Percentiles rank a stretch among this genome's conserved stretches.
Conservation (phyloP, 2,329 filamentous ascomycete species). For the Zelopaecilomyces penicillatus region DNA sequence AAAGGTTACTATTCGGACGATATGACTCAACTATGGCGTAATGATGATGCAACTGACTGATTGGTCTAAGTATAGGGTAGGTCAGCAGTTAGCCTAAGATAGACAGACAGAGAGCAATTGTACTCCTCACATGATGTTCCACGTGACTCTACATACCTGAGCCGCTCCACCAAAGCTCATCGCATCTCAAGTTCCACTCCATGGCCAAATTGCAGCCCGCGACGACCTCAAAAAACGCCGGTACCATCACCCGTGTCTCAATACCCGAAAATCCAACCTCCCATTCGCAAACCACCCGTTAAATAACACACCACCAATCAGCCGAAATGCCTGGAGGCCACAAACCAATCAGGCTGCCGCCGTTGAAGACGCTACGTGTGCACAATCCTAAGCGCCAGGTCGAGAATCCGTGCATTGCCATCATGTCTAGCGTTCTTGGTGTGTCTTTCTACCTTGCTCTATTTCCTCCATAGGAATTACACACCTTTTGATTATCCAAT, state of each 20-base stretch:
- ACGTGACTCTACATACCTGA: constrained; percentile 2
- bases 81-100: too few relatives aligned
- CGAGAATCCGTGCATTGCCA: constrained; percentile 44
- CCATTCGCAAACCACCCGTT: neutral
- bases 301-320: neutral
- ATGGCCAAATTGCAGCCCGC: constrained; percentile 1
- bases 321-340: constrained; percentile 35
- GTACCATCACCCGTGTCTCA: neutral
- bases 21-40: too few relatives aligned
- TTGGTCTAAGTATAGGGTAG: too few relatives aligned
- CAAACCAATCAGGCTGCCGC: constrained; percentile 50
- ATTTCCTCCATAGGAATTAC: neutral
- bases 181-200: neutral
- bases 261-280: neutral
- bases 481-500: too few relatives aligned
- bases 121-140: constrained; percentile 1
- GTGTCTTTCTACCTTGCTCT: constrained; percentile 15
- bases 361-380: constrained; percentile 46
- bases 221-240: neutral
- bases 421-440: constrained; percentile 53
- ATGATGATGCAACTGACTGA: too few relatives aligned
- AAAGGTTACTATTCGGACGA: too few relatives aligned
- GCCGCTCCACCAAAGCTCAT: neutral
- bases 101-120: neutral
- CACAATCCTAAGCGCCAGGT: constrained; percentile 41